These are phyloP conservation scores for Macrolepiota fuliginosa DNA, from an alignment of 768 basidiomycete genomes.

Conservation along the genomic window DNA sequence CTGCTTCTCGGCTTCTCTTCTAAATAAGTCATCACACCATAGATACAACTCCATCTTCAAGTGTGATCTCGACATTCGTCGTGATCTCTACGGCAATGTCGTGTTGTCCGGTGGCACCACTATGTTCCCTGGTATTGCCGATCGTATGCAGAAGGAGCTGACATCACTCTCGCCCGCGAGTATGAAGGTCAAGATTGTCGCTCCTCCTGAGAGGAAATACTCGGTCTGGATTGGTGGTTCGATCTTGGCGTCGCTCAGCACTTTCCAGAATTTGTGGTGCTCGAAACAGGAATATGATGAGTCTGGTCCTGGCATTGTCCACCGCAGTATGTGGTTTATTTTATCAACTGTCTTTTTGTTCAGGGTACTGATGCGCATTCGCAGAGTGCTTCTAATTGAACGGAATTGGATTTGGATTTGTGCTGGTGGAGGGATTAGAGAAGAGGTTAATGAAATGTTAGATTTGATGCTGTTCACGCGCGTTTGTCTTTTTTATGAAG, in stretches of 20 bases:
- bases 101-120: conserved; percentile 89
- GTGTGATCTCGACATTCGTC: conserved; percentile 85
- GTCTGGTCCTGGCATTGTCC: conserved; percentile 74
- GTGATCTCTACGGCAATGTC: conserved; percentile 78
- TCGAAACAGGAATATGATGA: conserved; percentile 93
- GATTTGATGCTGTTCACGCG: neutral
- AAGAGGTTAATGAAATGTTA: neutral
- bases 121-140: conserved; percentile 96
- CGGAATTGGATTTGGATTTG: neutral
- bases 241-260: conserved; percentile 84
- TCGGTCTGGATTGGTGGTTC: conserved; percentile 94
- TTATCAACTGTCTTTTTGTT: no score
- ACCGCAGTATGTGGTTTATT: conserved; percentile 57
- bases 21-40: neutral
- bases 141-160: conserved; percentile 95
- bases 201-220: conserved; percentile 93
- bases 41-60: conserved; percentile 83
- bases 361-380: neutral
- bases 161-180: conserved; percentile 79
- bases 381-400: conserved; percentile 31
- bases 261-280: conserved; percentile 97
- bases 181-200: conserved; percentile 96
- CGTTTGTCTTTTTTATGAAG: neutral
- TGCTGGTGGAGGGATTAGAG: neutral
- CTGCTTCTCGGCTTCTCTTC: conserved; percentile 4